Evolutionary conservation across 2,329 filamentous ascomycete species (phyloP), one percentile per base, ranked within the genome.

Genomic region (Rhynchosporium graminicola): DNA sequence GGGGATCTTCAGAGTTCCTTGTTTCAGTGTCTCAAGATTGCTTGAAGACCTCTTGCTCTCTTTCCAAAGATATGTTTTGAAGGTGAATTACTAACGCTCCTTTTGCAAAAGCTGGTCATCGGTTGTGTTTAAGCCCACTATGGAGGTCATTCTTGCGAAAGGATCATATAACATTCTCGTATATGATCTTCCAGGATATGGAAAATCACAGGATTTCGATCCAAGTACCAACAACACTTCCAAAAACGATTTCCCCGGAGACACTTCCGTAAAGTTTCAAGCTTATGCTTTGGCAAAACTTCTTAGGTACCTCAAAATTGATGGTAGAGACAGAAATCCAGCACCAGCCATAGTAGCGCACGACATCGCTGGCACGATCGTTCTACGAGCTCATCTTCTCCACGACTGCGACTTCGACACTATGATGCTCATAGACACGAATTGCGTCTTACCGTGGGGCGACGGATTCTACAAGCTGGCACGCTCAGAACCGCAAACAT

Each of bases 361-460:
- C 15, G 50, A 54, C 6, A 54, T 54, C 20, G 50, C 50, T 10
- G 50, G 50, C 10, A 54, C 50, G 9, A 54, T 54, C n/a, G 50
- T 54, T 20, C 26, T 54, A 20, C 50, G 50, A 26, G 33, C 50
- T 38, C 50, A 54, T 54, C 33, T 54, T 36, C 20, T 54, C 6
- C 50, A 54, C 33, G 50, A 28, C 33, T 54, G 50, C 20, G 36
- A 40, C 3, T 54, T 54, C 3, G 50, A 54, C 36, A 54, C 50
- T 36, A 54, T 54, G 50, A 54, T 54, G 50, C 50, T 54, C n/a
- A 33, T 54, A n/a, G 50, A 54, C 20, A n/a, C 50, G 33, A 54
- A 54, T 8, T 54, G 50, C n/a, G 33, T 54, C 9, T 20, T 54
- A n/a, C 50, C 50, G 1, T 54, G 50, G 50, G 50, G 50, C 26